Base-by-base conservation (phyloP, 2,329 filamentous ascomycete species). In the Sporothrix mexicana region DNA sequence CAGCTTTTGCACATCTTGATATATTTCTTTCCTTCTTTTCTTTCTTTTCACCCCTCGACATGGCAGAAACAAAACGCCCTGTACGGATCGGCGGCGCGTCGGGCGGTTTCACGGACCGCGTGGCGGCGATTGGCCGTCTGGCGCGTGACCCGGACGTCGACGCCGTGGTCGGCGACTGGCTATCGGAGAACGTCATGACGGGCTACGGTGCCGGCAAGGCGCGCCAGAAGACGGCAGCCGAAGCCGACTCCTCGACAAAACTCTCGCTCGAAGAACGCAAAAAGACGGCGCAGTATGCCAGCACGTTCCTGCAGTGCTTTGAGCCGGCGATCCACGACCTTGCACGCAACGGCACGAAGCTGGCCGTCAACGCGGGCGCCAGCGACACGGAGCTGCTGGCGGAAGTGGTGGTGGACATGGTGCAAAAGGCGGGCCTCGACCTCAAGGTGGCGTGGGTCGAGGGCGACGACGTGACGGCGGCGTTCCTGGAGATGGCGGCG, bases 281-380 rank as follows among this genome's bases (percentile, higher is more conserved):
- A 62, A 73, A 74, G 62, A 73, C 76, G 6, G 76, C 75, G 9
- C 75, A 77, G 66, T 80, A 78, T 67, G 79, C 77, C 53, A 75
- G 75, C 13, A 78, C 77, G 49, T 81, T 80, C 72, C 76, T 81
- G 76, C 78, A 79, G 64, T 77, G 75, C 55, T 76, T 81, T 43
- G 73, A 74, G 47, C 80, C 79, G 10, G 79, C 80, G 8, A 74
- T 81, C 13, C 73, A 73, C 7, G 73, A 78, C 68, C 74, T 80
- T 13, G 74, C 74, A n/a, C 66, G 73, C 51, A 77, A 76, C 47
- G 75, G 75, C 10, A 77, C 79, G 71, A 80, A 79, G 73, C 69
- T 80, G 2, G 79, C 78, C 0, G 78, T 80, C 41, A 81, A 81
- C 69, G 79, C 79, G 47, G 79, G 79, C 7, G 78, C 78, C 51